Percentiles rank a stretch among this genome's conserved stretches.
Conservation (phyloP, 2,329 filamentous ascomycete genomes). For the Biscogniauxia marginata region DNA sequence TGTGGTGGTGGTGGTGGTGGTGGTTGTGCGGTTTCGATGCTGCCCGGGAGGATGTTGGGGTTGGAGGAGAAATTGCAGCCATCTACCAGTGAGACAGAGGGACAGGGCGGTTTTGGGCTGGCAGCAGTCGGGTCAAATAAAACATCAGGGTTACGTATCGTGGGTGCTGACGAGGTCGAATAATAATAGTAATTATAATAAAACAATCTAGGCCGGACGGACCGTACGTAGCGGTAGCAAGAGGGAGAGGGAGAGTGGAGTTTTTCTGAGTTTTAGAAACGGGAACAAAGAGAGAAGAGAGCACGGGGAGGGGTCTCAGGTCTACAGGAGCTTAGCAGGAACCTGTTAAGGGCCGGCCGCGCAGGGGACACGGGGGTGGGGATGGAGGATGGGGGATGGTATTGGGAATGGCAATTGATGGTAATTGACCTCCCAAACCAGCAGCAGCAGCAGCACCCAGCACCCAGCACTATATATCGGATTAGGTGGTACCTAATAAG, state of each 20-base stretch:
- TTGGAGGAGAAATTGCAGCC: slow-evolving; percentile 17
- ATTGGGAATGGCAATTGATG: background rate
- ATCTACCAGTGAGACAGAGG: slow-evolving; percentile 16
- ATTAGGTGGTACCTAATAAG: too few species aligned
- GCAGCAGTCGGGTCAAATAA: slow-evolving; percentile 7
- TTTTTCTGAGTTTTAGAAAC: background rate
- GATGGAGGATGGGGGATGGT: background rate
- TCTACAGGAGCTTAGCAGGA: background rate
- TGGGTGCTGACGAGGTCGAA: slow-evolving; percentile 1
- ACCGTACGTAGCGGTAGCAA: background rate
- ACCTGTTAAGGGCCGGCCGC: background rate
- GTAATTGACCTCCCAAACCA: too few species aligned
- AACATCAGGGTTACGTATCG: slow-evolving; percentile 7
- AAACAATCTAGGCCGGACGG: background rate
- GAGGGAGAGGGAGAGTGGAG: background rate
- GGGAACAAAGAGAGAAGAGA: background rate
- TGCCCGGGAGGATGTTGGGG: slow-evolving; percentile 7
- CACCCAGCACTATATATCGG: too few species aligned
- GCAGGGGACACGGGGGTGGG: background rate
- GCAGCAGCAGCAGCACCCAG: too few species aligned
- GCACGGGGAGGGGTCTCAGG: background rate
- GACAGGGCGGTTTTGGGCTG: slow-evolving; percentile 7
- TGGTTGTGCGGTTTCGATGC: too few species aligned
- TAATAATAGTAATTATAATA: background rate
- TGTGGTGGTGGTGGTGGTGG: slow-evolving; percentile 4